A percentile compares a stretch with the other conserved stretches of the same genome.
Evolutionary conservation across 306 rosid species (phyloP).

Genomic region (Rosa chinensis): DNA sequence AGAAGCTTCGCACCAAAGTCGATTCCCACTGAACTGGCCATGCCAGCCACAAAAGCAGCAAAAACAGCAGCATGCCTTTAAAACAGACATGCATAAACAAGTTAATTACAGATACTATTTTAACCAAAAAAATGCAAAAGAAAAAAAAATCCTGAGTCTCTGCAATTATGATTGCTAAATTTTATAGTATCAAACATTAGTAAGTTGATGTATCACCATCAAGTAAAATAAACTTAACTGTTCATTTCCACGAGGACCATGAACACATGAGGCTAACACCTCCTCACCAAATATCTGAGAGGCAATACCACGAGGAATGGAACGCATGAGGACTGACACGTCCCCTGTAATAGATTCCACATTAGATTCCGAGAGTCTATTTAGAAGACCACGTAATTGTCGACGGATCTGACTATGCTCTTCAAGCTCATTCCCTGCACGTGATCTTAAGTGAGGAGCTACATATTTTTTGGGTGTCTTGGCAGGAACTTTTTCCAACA

Average conservation of each 20-base stretch:
- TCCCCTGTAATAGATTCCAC: constrained; percentile 76
- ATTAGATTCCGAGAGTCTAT: constrained; percentile 65
- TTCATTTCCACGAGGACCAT: constrained; percentile 87
- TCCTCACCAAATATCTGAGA: constrained; percentile 70
- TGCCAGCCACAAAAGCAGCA: constrained; percentile 87
- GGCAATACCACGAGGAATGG: constrained; percentile 55
- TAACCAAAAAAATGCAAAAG: not conserved
- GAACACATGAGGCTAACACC: constrained; percentile 68
- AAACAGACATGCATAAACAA: constrained; percentile 2
- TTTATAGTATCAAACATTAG: not conserved
- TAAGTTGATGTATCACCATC: constrained; percentile 5
- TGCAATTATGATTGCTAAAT: not conserved
- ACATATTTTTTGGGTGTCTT: constrained; percentile 52
- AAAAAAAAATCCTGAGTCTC: not conserved
- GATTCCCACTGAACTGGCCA: constrained; percentile 74
- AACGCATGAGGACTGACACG: constrained; percentile 51
- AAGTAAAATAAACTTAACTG: constrained; percentile 49
- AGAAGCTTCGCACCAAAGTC: constrained; percentile 79
- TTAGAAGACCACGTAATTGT: constrained; percentile 64
- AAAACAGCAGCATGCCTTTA: constrained; percentile 91
- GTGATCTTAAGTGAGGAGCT: constrained; percentile 72
- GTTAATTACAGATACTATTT: constrained; percentile 4
- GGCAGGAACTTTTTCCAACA: constrained; percentile 31
- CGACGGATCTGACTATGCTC: constrained; percentile 72
- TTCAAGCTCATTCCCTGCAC: constrained; percentile 62